Evolutionary conservation across 306 rosid genomes (phyloP).

Genomic region (Vigna trinervia): DNA sequence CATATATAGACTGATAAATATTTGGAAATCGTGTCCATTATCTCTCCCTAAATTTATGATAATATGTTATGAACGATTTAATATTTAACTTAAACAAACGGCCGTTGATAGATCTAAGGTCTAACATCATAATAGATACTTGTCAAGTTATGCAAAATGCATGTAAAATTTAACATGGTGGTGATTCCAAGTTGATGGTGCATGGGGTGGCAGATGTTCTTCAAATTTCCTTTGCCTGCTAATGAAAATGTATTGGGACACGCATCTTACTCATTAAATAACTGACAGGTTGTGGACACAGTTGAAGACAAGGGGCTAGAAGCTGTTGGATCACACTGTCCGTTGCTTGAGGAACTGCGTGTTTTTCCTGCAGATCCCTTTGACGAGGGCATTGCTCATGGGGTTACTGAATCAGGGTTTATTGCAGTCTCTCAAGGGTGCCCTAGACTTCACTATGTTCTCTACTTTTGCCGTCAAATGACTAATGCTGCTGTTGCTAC

Average conservation of each 20-base stretch:
- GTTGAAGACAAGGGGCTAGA: slow-evolving; percentile 85
- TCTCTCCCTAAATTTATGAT: slow-evolving; percentile 1
- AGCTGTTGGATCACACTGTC: slow-evolving; percentile 80
- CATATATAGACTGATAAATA: background rate
- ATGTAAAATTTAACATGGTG: background rate
- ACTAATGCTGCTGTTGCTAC: slow-evolving; percentile 91
- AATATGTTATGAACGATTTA: slow-evolving; percentile 7
- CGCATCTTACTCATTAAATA: slow-evolving; percentile 36
- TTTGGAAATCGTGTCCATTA: background rate
- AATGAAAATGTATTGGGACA: slow-evolving; percentile 25
- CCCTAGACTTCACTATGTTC: slow-evolving; percentile 72
- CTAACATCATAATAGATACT: background rate
- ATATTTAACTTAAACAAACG: background rate
- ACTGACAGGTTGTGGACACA: slow-evolving; percentile 74
- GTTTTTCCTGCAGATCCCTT: slow-evolving; percentile 78
- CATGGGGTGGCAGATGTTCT: slow-evolving; percentile 3
- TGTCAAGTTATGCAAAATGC: background rate
- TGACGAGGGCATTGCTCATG: slow-evolving; percentile 59
- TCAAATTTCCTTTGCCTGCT: slow-evolving; percentile 10
- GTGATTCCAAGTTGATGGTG: slow-evolving; percentile 16
- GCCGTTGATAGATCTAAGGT: slow-evolving; percentile 8
- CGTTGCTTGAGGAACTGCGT: slow-evolving; percentile 87
- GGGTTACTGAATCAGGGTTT: slow-evolving; percentile 84
- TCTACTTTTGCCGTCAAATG: slow-evolving; percentile 88
- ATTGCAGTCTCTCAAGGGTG: slow-evolving; percentile 83